These are phyloP conservation scores for Clitocybe nebularis DNA, from an alignment of 1,284 basidiomycete species.

Conservation along the genomic window DNA sequence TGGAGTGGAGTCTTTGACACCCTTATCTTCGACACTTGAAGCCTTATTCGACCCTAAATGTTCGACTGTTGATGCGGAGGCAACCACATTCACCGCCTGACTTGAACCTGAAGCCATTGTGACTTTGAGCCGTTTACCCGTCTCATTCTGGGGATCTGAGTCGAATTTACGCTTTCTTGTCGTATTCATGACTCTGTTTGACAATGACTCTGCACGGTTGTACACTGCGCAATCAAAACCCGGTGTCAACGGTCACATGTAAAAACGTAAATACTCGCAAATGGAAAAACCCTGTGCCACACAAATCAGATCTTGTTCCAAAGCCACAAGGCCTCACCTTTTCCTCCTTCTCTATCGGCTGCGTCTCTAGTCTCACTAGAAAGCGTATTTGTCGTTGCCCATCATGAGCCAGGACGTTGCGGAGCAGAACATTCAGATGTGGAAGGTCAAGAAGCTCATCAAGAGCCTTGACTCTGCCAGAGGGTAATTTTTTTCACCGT, in stretches of 20 bases:
- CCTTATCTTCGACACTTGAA: too few species aligned
- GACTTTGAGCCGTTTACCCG: constrained; percentile 30
- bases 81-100: constrained; percentile 13
- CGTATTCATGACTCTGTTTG: constrained; percentile 5
- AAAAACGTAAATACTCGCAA: constrained; percentile 21
- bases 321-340: constrained; percentile 17
- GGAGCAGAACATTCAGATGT: constrained; percentile 89
- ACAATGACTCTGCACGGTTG: constrained; percentile 12
- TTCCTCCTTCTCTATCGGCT: constrained; percentile 15
- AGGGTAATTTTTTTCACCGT: constrained; percentile 54
- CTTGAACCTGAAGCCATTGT: constrained; percentile 11
- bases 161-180: constrained; percentile 36
- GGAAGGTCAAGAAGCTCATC: constrained; percentile 99
- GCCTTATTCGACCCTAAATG: too few species aligned
- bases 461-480: constrained; percentile 90
- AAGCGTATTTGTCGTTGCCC: constrained; percentile 33
- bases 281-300: constrained; percentile 24
- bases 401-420: constrained; percentile 76
- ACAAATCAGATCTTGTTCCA: constrained; percentile 18
- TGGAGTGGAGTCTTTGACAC: constrained; percentile 1
- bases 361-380: constrained; percentile 17
- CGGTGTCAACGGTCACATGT: constrained; percentile 6
- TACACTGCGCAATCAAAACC: constrained; percentile 15
- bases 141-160: constrained; percentile 14
- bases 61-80: constrained; percentile 9